Evolutionary conservation across 768 basidiomycete species (phyloP).

Genomic region (Mycena vitilis): DNA sequence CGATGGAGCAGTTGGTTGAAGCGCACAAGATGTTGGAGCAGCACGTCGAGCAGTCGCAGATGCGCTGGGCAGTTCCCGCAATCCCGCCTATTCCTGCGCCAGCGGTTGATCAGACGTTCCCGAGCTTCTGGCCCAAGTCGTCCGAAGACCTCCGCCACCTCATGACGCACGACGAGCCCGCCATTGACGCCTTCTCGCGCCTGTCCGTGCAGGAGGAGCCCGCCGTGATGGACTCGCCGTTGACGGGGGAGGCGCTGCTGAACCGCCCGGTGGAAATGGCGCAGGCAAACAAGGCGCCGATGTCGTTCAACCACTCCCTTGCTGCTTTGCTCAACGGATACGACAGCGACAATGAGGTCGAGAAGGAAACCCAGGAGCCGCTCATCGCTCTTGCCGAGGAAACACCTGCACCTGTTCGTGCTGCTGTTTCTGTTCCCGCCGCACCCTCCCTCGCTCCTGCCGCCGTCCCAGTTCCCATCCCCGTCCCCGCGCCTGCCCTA

Average conservation of each 20-base stretch:
- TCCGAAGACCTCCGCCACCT: slow-evolving; percentile 52
- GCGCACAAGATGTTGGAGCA: slow-evolving; percentile 23
- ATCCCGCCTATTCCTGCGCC: slow-evolving; percentile 9
- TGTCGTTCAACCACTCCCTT: slow-evolving; percentile 42
- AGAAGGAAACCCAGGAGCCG: slow-evolving; percentile 16
- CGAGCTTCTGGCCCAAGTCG: slow-evolving; percentile 49
- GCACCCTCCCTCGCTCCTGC: slow-evolving; percentile 8
- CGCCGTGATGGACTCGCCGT: slow-evolving; percentile 40
- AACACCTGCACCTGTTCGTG: slow-evolving; percentile 3
- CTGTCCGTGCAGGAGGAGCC: slow-evolving; percentile 31
- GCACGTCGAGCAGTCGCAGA: slow-evolving; percentile 25
- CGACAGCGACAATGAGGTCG: slow-evolving; percentile 32
- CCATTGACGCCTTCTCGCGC: slow-evolving; percentile 25
- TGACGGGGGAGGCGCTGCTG: slow-evolving; percentile 47
- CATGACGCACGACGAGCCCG: slow-evolving; percentile 36
- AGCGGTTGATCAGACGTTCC: slow-evolving; percentile 37
- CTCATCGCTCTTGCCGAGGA: slow-evolving; percentile 14
- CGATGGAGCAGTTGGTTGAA: slow-evolving; percentile 23
- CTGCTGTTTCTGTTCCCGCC: not conserved
- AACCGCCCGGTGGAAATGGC: slow-evolving; percentile 38
- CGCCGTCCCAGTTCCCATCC: slow-evolving; percentile 15
- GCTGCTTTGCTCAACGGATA: slow-evolving; percentile 48
- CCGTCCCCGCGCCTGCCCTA: slow-evolving; percentile 27
- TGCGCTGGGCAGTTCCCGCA: slow-evolving; percentile 21
- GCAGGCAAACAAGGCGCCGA: slow-evolving; percentile 25